phyloP scores from a whole-genome alignment of 2,329 filamentous ascomycete genomes.

The Thielaviopsis euricoi region DNA sequence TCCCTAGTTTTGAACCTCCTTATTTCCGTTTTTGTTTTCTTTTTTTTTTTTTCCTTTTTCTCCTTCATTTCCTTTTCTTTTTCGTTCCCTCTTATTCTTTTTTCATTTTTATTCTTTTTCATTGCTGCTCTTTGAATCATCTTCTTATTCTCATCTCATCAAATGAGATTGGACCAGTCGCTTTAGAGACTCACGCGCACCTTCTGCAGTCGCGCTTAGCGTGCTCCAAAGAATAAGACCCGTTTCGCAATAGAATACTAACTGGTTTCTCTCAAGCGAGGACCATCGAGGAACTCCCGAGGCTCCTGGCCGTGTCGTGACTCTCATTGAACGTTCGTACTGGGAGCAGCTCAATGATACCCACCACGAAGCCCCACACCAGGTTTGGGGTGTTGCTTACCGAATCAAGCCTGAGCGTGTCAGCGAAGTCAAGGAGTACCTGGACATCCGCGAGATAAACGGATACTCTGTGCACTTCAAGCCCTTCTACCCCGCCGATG shows the following conservation, averaged over 20 bases:
- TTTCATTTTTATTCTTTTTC: too few relatives aligned
- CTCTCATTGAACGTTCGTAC: slow-evolving; percentile 68
- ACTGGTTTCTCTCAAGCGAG: slow-evolving; percentile 44
- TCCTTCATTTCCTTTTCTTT: neutral
- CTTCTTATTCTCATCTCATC: slow-evolving; percentile 8
- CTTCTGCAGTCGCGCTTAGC: too few relatives aligned
- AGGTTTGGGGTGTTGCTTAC: slow-evolving; percentile 87
- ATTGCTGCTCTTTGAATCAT: neutral
- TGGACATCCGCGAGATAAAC: slow-evolving; percentile 94
- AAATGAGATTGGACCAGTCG: slow-evolving; percentile 7
- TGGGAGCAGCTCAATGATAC: slow-evolving; percentile 65
- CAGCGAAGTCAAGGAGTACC: slow-evolving; percentile 68
- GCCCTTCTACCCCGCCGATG: slow-evolving; percentile 50
- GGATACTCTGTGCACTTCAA: slow-evolving; percentile 91
- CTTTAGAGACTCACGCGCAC: too few relatives aligned
- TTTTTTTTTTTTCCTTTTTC: slow-evolving; percentile 4
- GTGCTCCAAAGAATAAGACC: too few relatives aligned
- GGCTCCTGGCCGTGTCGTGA: slow-evolving; percentile 79
- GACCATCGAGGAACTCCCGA: slow-evolving; percentile 88
- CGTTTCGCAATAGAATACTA: too few relatives aligned
- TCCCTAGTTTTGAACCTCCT: neutral
- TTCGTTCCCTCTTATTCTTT: too few relatives aligned
- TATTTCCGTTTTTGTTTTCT: neutral
- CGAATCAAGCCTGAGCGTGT: slow-evolving; percentile 60
- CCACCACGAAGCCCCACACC: slow-evolving; percentile 41